Percentiles rank a stretch among this genome's conserved stretches.
Conservation (phyloP, 78 protist genomes). For the Cavenderia fasciculata region DNA sequence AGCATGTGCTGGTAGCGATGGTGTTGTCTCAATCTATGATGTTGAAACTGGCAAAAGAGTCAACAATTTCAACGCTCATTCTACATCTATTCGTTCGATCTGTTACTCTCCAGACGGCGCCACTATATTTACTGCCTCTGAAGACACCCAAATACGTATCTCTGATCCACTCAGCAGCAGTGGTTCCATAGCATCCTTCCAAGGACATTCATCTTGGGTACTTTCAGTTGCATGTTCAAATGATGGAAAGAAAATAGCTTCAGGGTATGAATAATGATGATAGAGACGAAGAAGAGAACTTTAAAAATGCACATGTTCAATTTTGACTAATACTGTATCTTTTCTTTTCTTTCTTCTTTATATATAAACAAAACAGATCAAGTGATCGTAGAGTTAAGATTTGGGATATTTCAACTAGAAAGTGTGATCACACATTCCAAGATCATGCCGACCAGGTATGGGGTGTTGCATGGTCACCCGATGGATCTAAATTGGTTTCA, state of each 20-base stretch:
- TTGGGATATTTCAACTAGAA: constrained; percentile 64
- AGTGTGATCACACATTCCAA: constrained; percentile 52
- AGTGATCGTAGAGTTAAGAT: constrained; percentile 62
- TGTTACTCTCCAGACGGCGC: constrained; percentile 30
- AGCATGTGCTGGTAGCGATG: constrained; percentile 56
- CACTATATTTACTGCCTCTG: constrained; percentile 54
- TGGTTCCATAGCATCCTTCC: constrained; percentile 42
- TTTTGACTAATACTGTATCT: not conserved
- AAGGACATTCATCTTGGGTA: constrained; percentile 66
- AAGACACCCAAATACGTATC: constrained; percentile 51
- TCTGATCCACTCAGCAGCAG: constrained; percentile 36
- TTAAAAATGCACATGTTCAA: too few relatives aligned
- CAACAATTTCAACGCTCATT: constrained; percentile 13
- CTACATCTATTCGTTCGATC: constrained; percentile 45
- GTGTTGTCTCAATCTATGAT: constrained; percentile 51
- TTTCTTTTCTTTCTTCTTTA: not conserved
- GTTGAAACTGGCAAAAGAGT: constrained; percentile 49
- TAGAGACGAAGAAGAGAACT: too few relatives aligned
- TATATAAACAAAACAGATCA: not conserved
- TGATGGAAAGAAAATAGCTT: constrained; percentile 66
- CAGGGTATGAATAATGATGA: constrained; percentile 17
- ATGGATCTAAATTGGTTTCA: constrained; percentile 10
- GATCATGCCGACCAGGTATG: constrained; percentile 71
- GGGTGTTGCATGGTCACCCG: not conserved
- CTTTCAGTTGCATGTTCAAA: constrained; percentile 23